A percentile compares a stretch with the other conserved stretches of the same genome.
phyloP scores from a whole-genome alignment of 2,329 filamentous ascomycete genomes.

The Diaporthe sp. region DNA sequence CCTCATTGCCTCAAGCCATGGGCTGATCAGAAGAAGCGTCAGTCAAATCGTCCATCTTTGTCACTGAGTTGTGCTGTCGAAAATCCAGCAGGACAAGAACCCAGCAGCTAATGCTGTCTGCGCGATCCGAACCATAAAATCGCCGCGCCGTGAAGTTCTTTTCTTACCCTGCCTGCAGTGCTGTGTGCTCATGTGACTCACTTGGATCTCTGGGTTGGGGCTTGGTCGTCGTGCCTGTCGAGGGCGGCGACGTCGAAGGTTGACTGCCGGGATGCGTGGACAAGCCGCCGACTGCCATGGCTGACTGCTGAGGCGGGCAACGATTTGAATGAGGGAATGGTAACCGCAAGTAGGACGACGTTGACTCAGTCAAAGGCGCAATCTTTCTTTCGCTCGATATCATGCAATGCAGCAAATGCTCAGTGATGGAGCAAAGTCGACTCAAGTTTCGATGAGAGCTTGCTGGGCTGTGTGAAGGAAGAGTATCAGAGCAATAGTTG shows the following conservation, averaged over 20 bases:
- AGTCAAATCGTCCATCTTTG: not conserved
- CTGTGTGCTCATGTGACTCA: constrained; percentile 35
- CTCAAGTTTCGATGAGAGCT: not conserved
- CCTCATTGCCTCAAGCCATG: constrained; percentile 22
- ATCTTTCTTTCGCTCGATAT: not conserved
- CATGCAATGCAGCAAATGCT: not conserved
- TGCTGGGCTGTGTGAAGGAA: not conserved
- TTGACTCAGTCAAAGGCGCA: not conserved
- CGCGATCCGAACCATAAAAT: constrained; percentile 4
- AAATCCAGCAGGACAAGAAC: not conserved
- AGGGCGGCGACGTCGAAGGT: not conserved
- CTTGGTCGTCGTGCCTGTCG: constrained; percentile 4
- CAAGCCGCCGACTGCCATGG: constrained; percentile 2
- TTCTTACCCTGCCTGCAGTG: constrained; percentile 8
- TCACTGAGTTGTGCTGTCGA: not conserved
- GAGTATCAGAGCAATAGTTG: not conserved
- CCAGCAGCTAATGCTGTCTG: constrained; percentile 2
- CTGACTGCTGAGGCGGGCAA: not conserved
- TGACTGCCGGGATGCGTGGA: not conserved
- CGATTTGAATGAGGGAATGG: not conserved
- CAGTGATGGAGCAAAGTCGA: not conserved
- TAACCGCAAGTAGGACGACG: not conserved
- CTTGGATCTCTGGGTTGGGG: constrained; percentile 36
- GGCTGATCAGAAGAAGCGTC: constrained; percentile 29
- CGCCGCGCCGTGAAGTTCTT: not conserved